phyloP scores from a whole-genome alignment of 176 grass and related monocot genomes.

The Coix lacrymajobi region DNA sequence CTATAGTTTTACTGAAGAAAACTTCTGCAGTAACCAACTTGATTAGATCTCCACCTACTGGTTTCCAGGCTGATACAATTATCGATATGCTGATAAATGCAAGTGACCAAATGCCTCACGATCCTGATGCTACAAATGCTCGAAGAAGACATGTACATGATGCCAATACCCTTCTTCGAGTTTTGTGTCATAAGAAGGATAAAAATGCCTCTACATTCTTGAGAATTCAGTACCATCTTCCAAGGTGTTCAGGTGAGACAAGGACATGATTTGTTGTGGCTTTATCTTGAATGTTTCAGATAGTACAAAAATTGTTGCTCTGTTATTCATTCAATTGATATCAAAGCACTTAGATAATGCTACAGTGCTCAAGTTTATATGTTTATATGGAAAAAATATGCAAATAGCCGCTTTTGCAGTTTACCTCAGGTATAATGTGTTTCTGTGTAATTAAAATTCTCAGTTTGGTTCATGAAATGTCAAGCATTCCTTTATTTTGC shows the following conservation, averaged over 20 bases:
- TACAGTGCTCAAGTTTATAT: neutral
- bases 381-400: neutral
- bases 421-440: neutral
- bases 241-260: slow-evolving; percentile 79
- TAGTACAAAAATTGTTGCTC: neutral
- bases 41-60: slow-evolving; percentile 12
- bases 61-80: slow-evolving; percentile 61
- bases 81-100: slow-evolving; percentile 80
- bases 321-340: neutral
- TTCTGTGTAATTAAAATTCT: neutral
- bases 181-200: slow-evolving; percentile 97
- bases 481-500: slow-evolving; percentile 21
- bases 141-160: slow-evolving; percentile 53
- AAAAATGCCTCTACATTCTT: slow-evolving; percentile 72
- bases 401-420: neutral
- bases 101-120: slow-evolving; percentile 57
- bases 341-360: neutral
- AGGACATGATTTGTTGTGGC: neutral
- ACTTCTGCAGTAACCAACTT: neutral
- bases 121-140: slow-evolving; percentile 38
- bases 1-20: slow-evolving; percentile 16
- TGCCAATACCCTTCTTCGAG: slow-evolving; percentile 74
- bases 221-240: slow-evolving; percentile 84
- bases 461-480: slow-evolving; percentile 7
- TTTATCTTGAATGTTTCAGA: neutral